Base-by-base conservation (phyloP, 768 basidiomycete species). In the Steccherinum ochraceum region DNA sequence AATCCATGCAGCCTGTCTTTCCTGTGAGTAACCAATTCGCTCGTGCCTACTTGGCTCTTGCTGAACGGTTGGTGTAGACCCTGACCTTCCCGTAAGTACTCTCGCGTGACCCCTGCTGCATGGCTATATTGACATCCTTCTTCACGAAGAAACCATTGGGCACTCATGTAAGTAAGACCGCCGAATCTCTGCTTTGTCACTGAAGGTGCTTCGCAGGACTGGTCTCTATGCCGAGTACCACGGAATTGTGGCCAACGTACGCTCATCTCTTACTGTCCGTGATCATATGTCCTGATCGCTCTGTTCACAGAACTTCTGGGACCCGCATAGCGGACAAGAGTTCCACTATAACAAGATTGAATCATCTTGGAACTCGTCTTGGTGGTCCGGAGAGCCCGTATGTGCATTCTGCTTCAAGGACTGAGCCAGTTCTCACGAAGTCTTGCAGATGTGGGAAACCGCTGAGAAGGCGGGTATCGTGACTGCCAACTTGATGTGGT, bases 401-500 rank as follows among this genome's bases (percentile, higher is more conserved):
- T 57, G 79, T n/a, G n/a, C n/a, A n/a, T n/a, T n/a, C n/a, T n/a
- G n/a, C n/a, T n/a, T n/a, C n/a, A n/a, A n/a, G n/a, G n/a, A n/a
- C n/a, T n/a, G n/a, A 48, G 45, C 45, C 27, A 19, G 50, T 35
- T 19, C 11, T 43, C 41, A 43, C 26, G 35, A 40, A 12, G 52
- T 41, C 39, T 18, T 41, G 13, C 51, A 93, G 89, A 86, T 95
- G 74, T 96, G 93, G 93, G 89, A 91, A 61, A 93, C 92, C 0
- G 89, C 85, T 2, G 77, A 72, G 52, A 84, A 80, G 52, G 81
- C 84, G 3, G 85, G 85, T 0, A 64, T 91, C 11, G 71, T 79
- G 27, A 86, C 88, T 3, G 93, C 90, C 0, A 93, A 93, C 58
- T 73, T 93, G 41, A 96, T 96, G 93, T 96, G 93, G 91, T 90